A percentile compares a stretch with the other conserved stretches of the same genome.
Evolutionary conservation across 257 asterid species (phyloP).

Genomic region (Knoxia roxburghii): DNA sequence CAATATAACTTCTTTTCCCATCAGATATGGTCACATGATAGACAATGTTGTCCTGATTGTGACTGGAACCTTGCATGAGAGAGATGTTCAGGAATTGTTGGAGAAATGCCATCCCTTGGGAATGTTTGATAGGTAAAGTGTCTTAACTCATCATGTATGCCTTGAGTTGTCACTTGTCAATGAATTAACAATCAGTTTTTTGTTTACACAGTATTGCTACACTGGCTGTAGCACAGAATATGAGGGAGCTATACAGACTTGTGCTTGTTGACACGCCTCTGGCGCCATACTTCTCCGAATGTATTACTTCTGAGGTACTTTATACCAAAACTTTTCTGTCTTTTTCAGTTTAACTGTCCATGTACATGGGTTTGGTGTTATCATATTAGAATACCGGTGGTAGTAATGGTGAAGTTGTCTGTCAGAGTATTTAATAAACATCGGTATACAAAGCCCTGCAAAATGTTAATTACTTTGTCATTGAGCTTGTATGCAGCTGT

Average conservation of each 20-base stretch:
- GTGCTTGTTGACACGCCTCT: slow-evolving; percentile 95
- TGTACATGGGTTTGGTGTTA: not conserved
- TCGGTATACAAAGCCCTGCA: not conserved
- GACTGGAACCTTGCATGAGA: slow-evolving; percentile 92
- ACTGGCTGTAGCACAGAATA: slow-evolving; percentile 87
- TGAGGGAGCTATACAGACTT: slow-evolving; percentile 90
- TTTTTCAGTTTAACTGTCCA: not conserved
- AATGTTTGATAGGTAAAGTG: slow-evolving; percentile 88
- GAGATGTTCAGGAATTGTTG: slow-evolving; percentile 90
- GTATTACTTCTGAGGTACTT: slow-evolving; percentile 85
- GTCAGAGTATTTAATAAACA: not conserved
- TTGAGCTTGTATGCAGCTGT: not conserved
- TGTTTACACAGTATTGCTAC: slow-evolving; percentile 67
- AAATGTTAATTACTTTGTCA: not conserved
- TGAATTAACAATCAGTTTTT: slow-evolving; percentile 17
- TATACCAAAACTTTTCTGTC: slow-evolving; percentile 4
- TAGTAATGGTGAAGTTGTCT: not conserved
- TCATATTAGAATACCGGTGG: not conserved
- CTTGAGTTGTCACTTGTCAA: not conserved
- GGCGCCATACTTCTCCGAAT: slow-evolving; percentile 94
- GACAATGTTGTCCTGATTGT: slow-evolving; percentile 91
- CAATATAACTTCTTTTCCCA: slow-evolving; percentile 1
- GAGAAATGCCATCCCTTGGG: slow-evolving; percentile 98
- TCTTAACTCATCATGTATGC: slow-evolving; percentile 10
- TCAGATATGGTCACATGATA: slow-evolving; percentile 91